Conservation (phyloP, 208 protist species). For the Strigomonas culicis region DNA sequence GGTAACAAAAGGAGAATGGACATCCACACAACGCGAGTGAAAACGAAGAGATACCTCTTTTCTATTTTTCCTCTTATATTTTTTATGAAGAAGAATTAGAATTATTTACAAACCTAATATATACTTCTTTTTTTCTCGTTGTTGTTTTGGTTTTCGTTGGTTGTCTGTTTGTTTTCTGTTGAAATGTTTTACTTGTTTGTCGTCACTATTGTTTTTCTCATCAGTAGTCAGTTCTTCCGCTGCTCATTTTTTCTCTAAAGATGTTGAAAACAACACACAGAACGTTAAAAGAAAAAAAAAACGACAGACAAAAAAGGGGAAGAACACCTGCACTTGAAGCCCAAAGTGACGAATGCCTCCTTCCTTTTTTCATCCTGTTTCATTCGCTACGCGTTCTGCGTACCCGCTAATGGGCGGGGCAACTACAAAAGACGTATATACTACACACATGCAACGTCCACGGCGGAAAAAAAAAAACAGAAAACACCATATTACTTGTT, state of each 20-base stretch:
- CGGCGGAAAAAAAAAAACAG: no score
- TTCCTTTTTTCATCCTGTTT: neutral
- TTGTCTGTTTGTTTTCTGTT: conserved; percentile 1
- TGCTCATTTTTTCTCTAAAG: no score
- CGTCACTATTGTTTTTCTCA: neutral
- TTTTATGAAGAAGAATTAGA: neutral
- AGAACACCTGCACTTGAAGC: neutral
- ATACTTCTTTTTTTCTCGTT: neutral
- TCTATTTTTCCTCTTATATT: neutral
- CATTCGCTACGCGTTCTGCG: neutral
- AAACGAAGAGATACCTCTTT: neutral
- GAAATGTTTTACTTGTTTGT: neutral
- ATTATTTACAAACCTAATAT: neutral
- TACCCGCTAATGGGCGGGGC: no score
- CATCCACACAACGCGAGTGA: conserved; percentile 6
- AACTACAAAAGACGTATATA: neutral
- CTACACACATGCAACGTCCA: no score
- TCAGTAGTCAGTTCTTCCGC: neutral
- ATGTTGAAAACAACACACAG: neutral
- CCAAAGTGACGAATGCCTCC: neutral
- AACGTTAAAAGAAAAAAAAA: neutral
- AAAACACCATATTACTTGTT: no score
- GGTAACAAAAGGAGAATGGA: no score
- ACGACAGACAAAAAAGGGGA: neutral
- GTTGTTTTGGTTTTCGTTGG: neutral